Conservation (phyloP, 306 rosid species). For the Pachyrhizus erosus region DNA sequence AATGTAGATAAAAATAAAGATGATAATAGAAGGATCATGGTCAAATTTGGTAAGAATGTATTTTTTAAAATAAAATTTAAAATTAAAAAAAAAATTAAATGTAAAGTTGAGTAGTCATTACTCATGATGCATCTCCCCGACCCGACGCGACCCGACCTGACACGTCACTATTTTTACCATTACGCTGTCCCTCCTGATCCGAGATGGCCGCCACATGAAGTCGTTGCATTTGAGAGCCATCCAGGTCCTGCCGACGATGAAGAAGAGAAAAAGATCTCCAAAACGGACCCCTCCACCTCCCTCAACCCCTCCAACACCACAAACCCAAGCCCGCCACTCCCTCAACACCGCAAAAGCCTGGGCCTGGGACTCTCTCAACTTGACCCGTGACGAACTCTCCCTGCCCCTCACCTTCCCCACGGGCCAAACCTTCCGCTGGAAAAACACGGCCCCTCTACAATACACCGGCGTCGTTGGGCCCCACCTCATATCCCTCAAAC, state of each 20-base stretch:
- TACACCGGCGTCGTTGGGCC: conserved; percentile 81
- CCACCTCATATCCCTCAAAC: conserved; percentile 81
- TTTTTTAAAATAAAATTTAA: no score
- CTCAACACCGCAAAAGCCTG: conserved; percentile 54
- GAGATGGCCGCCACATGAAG: not conserved
- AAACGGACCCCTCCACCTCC: conserved; percentile 36
- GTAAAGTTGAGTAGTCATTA: no score
- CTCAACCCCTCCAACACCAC: conserved; percentile 66
- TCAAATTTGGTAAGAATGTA: no score
- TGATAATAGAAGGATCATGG: no score
- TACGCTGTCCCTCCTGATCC: not conserved
- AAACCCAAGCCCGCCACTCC: conserved; percentile 47
- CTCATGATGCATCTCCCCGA: no score
- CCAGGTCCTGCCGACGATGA: conserved; percentile 24
- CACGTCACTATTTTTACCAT: not conserved
- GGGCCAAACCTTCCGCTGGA: conserved; percentile 98
- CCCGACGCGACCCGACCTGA: no score
- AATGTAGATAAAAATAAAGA: no score
- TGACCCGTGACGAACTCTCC: conserved; percentile 70
- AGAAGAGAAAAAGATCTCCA: conserved; percentile 59
- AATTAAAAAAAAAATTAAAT: no score
- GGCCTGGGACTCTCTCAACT: conserved; percentile 69
- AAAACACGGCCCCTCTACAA: conserved; percentile 67
- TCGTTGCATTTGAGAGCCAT: not conserved
- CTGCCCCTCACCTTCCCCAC: conserved; percentile 94